Percentiles rank a stretch among this genome's conserved stretches.
These are phyloP conservation scores for Fraxinus nigra DNA, from an alignment of 305 asterid genomes.

Conservation along the genomic window DNA sequence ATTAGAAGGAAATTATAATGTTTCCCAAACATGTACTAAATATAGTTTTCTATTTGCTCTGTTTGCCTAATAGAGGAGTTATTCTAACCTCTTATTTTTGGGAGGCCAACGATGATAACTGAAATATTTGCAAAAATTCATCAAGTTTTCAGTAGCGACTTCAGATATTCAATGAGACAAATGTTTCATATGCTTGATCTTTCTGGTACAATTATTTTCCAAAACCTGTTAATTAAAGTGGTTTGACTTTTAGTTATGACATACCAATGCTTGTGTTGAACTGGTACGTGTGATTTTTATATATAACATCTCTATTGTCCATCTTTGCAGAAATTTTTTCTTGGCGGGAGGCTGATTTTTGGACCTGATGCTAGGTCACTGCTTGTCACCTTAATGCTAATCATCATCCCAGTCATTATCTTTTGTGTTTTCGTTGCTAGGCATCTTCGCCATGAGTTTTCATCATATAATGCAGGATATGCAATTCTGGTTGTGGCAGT, in stretches of 20 bases:
- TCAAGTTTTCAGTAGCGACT: neutral
- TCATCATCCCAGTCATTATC: conserved; percentile 70
- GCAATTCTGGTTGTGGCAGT: conserved; percentile 65
- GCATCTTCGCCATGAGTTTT: conserved; percentile 92
- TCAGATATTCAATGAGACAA: neutral
- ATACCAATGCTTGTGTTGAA: conserved; percentile 14
- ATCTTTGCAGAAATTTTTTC: conserved; percentile 73
- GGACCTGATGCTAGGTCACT: conserved; percentile 97
- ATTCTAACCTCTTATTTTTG: neutral
- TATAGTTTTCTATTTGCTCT: neutral
- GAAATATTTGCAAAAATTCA: neutral
- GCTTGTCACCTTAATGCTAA: conserved; percentile 75
- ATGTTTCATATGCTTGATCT: neutral
- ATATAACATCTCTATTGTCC: conserved; percentile 14
- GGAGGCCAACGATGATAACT: neutral
- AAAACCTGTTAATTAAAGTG: neutral
- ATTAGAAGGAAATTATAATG: neutral
- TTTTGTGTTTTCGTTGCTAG: conserved; percentile 92
- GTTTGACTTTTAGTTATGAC: neutral
- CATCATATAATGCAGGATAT: conserved; percentile 78
- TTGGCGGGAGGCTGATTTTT: conserved; percentile 93
- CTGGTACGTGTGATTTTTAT: conserved; percentile 7
- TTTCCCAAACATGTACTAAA: neutral
- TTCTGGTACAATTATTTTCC: neutral
- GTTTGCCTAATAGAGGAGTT: neutral